These are phyloP conservation scores for Bassia scoparia DNA, from an alignment of 148 eudicot genomes.

Conservation along the genomic window DNA sequence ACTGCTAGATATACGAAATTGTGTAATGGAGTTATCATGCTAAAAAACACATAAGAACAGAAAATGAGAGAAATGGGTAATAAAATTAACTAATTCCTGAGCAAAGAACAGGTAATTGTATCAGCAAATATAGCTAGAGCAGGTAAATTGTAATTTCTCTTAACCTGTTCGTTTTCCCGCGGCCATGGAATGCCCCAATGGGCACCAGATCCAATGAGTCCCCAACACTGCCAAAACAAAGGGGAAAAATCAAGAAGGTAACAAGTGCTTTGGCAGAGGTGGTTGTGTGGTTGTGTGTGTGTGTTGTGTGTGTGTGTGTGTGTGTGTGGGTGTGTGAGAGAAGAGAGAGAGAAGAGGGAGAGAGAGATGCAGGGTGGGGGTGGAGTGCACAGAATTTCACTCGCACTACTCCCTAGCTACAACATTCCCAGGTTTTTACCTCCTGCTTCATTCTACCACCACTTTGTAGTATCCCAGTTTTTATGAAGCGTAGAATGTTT, in stretches of 20 bases:
- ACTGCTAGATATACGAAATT: neutral
- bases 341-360: no score
- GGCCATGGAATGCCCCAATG: constrained; percentile 89
- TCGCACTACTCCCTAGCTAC: no score
- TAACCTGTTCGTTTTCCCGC: constrained; percentile 92
- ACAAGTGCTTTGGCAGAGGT: neutral
- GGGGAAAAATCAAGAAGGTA: neutral
- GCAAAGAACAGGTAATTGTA: no score
- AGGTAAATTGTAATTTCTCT: neutral
- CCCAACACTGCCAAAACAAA: constrained; percentile 56
- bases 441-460: no score
- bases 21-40: neutral
- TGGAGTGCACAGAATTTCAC: no score
- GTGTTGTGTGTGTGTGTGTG: no score
- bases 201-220: constrained; percentile 95
- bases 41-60: neutral
- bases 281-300: no score
- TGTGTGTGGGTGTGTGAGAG: no score
- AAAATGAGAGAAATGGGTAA: neutral
- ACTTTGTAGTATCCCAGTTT: no score
- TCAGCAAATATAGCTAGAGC: neutral
- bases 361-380: no score
- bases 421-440: no score
- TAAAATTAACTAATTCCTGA: neutral
- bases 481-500: no score